phyloP scores from a whole-genome alignment of 805 yeast genomes.

The Starmerella floricola region DNA sequence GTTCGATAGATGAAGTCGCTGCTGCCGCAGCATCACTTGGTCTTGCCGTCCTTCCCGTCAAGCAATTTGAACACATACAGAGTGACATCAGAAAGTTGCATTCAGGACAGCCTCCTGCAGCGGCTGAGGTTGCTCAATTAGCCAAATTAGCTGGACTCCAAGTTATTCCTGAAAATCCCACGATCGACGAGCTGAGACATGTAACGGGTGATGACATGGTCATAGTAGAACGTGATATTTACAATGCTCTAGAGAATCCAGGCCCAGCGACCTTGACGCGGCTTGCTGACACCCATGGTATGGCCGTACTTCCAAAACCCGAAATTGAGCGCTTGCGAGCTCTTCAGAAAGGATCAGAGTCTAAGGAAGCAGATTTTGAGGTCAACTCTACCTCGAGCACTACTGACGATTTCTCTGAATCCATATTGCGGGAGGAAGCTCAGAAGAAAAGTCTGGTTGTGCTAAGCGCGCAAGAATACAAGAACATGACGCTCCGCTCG shows the following conservation, averaged over 20 bases:
- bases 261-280: slow-evolving; percentile 15
- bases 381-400: background rate
- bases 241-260: slow-evolving; percentile 16
- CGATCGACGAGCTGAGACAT: slow-evolving; percentile 12
- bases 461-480: slow-evolving; percentile 10
- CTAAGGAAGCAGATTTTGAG: slow-evolving; percentile 7
- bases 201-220: slow-evolving; percentile 9
- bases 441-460: slow-evolving; percentile 6
- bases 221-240: slow-evolving; percentile 16
- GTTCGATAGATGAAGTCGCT: slow-evolving; percentile 8
- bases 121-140: slow-evolving; percentile 25
- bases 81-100: slow-evolving; percentile 13
- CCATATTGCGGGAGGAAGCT: slow-evolving; percentile 7
- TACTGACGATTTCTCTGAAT: background rate
- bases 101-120: slow-evolving; percentile 24
- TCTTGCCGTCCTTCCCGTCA: slow-evolving; percentile 12
- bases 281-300: slow-evolving; percentile 19
- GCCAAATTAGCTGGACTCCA: slow-evolving; percentile 15
- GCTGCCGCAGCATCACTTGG: slow-evolving; percentile 17
- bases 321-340: slow-evolving; percentile 13
- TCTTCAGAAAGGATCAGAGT: slow-evolving; percentile 26
- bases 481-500: slow-evolving; percentile 3
- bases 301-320: slow-evolving; percentile 19
- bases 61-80: slow-evolving; percentile 8
- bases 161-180: slow-evolving; percentile 14